phyloP scores from a whole-genome alignment of 2,329 filamentous ascomycete species.

The Colletotrichum sp. region DNA sequence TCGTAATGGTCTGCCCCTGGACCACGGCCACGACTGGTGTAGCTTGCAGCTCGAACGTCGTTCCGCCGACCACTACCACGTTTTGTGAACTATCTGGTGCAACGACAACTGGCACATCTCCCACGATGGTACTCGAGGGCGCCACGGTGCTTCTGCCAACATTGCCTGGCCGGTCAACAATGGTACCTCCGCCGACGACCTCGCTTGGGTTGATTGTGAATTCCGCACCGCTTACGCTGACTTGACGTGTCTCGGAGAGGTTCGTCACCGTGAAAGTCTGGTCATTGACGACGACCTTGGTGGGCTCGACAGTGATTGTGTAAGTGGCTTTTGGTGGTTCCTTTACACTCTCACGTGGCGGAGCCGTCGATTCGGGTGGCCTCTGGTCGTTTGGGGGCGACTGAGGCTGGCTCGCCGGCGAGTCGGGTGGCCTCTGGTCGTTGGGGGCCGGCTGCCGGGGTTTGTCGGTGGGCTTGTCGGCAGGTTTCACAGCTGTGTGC shows the following conservation, averaged over 20 bases:
- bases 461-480: not conserved
- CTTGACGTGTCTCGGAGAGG: slow-evolving; percentile 41
- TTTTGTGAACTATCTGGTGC: slow-evolving; percentile 34
- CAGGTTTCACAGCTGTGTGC: not conserved
- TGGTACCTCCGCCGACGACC: slow-evolving; percentile 48
- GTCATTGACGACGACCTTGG: slow-evolving; percentile 50
- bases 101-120: slow-evolving; percentile 43
- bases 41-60: slow-evolving; percentile 44
- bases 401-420: not conserved
- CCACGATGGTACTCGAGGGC: slow-evolving; percentile 41
- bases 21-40: slow-evolving; percentile 39
- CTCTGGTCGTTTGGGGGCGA: not conserved
- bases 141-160: not conserved
- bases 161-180: slow-evolving; percentile 43
- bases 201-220: slow-evolving; percentile 54
- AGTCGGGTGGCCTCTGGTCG: slow-evolving; percentile 5
- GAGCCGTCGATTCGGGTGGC: not conserved
- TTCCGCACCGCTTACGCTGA: slow-evolving; percentile 43
- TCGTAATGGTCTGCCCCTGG: slow-evolving; percentile 33
- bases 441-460: not conserved
- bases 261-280: slow-evolving; percentile 46
- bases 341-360: not conserved
- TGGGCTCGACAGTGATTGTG: slow-evolving; percentile 47
- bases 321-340: slow-evolving; percentile 26
- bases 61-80: slow-evolving; percentile 45